These are phyloP conservation scores for Sextonia rubra DNA, from an alignment of 164 flowering plant species.

Conservation along the genomic window DNA sequence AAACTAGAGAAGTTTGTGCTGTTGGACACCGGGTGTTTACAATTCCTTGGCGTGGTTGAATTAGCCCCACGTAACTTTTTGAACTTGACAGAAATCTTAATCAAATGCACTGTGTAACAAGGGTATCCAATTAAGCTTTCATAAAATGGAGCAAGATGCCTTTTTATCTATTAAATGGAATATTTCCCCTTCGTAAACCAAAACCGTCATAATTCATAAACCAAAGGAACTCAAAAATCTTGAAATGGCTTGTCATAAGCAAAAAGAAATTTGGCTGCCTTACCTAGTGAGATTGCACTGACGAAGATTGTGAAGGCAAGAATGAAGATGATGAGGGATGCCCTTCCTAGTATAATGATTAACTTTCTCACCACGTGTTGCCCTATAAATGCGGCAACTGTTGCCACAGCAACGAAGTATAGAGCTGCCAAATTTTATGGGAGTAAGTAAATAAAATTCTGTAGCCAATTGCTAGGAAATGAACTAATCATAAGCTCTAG, in stretches of 20 bases:
- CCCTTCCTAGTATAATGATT: constrained; percentile 69
- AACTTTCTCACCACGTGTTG: constrained; percentile 78
- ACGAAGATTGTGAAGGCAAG: constrained; percentile 77
- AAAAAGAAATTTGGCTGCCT: constrained; percentile 3
- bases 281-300: constrained; percentile 88
- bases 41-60: too few relatives aligned
- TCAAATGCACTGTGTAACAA: too few relatives aligned
- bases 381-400: constrained; percentile 82
- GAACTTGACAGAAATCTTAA: too few relatives aligned
- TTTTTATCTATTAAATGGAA: background rate
- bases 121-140: too few relatives aligned
- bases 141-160: background rate
- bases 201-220: too few relatives aligned
- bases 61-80: too few relatives aligned
- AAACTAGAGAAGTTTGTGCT: too few relatives aligned
- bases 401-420: constrained; percentile 72
- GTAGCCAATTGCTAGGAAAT: background rate
- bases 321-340: constrained; percentile 91
- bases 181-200: background rate
- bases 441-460: background rate
- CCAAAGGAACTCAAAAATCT: background rate
- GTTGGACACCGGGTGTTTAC: too few relatives aligned
- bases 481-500: background rate
- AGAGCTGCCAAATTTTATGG: constrained; percentile 46
- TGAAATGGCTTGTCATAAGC: background rate